phyloP scores from a whole-genome alignment of 805 yeast species.

The Saturnispora gosingensis region DNA sequence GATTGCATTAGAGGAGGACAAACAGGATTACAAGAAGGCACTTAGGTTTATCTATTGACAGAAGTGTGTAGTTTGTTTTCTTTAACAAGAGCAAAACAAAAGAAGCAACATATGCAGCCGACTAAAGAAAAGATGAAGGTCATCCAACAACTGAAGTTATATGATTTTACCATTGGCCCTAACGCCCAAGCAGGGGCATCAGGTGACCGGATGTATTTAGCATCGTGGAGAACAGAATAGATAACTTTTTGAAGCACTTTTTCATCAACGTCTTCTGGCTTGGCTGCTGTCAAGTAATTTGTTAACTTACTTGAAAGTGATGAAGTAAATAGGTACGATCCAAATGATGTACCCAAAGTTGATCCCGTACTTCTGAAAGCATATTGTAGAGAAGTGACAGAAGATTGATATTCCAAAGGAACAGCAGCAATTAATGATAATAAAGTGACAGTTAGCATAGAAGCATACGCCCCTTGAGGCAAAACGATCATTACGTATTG shows the following conservation, averaged over 20 bases:
- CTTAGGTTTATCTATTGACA: constrained; percentile 30
- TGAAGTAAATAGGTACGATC: constrained; percentile 52
- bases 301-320: constrained; percentile 28
- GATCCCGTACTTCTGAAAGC: constrained; percentile 61
- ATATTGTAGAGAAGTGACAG: constrained; percentile 58
- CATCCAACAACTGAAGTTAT: constrained; percentile 42
- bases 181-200: constrained; percentile 45
- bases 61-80: constrained; percentile 51
- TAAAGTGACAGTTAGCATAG: constrained; percentile 55
- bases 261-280: constrained; percentile 30
- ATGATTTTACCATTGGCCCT: constrained; percentile 39
- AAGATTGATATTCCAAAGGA: constrained; percentile 55
- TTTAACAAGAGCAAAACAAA: constrained; percentile 38
- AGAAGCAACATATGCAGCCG: constrained; percentile 32
- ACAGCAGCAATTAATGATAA: constrained; percentile 66
- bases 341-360: constrained; percentile 54
- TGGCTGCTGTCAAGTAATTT: constrained; percentile 24
- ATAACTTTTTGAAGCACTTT: constrained; percentile 36
- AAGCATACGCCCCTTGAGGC: constrained; percentile 48
- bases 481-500: constrained; percentile 37
- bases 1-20: not conserved
- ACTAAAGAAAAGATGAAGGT: constrained; percentile 40
- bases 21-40: not conserved
- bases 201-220: constrained; percentile 39
- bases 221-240: constrained; percentile 42